Base-by-base conservation (phyloP, 768 basidiomycete species). In the Boletellus ananiceps region DNA sequence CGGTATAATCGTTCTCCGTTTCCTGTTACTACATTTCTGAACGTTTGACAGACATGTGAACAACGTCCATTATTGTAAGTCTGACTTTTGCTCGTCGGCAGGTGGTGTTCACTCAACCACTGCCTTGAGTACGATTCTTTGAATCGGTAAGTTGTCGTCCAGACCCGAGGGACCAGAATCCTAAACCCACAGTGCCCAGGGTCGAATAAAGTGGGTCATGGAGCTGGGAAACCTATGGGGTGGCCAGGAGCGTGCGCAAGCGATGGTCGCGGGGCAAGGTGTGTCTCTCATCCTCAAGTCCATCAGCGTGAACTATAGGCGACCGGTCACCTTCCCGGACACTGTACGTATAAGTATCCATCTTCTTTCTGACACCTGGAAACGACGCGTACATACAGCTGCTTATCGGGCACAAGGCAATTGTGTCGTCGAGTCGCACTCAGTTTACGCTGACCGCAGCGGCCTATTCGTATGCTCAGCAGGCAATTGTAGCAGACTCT, bases 251-350 rank as follows among this genome's bases (percentile, higher is more conserved):
- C 75, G 72, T 50, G 81, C 74, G 2, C 64, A 76, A 42, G 77
- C 76, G 5, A 81, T 88, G 77, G 65, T 86, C 44, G 73, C 70
- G 44, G 86, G 78, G 5, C 64, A 77, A 59, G 88, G 86, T 2
- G 61, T 87, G n/a, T 84, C 83, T 13, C 58, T 89, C 43, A 88
- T 89, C 57, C 75, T 88, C 52, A 88, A 88, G 62, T 82, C 81
- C 16, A 74, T 88, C 45, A 74, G 76, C 36, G 67, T 89, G 37
- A 78, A 81, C 55, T 90, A 79, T 65, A 78, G 78, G 50, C 74
- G 82, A 18, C 88, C 88, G 0, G 85, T 88, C 11, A 81, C 79
- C 12, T 89, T 77, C 57, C 88, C 88, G 21, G 87, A 89, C 65
- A 87, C 85, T 9, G 84, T 86, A 54, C 43, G 79, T 71, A 44